Evolutionary conservation across 148 eudicot species (phyloP).

Genomic region (Rhododendron kiyosumense): DNA sequence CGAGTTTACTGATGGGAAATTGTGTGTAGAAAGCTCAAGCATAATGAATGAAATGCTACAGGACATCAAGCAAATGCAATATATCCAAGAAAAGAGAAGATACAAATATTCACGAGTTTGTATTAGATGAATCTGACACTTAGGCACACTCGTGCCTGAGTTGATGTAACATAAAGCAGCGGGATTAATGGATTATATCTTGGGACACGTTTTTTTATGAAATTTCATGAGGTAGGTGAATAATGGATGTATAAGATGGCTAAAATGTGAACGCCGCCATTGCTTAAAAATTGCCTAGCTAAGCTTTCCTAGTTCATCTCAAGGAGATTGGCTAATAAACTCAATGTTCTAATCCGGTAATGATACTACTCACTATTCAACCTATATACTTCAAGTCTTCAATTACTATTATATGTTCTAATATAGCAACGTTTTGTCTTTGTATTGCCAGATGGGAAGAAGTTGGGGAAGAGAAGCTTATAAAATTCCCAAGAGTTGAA

Average conservation of each 20-base stretch:
- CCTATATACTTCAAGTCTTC: background rate
- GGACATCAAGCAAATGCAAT: background rate
- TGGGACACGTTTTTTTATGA: too few species aligned
- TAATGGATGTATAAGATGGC: too few species aligned
- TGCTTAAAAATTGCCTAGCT: background rate
- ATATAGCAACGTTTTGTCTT: background rate
- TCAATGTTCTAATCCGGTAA: background rate
- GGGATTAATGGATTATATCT: too few species aligned
- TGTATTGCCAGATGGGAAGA: conserved; percentile 75
- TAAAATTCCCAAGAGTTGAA: conserved; percentile 91
- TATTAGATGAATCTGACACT: background rate
- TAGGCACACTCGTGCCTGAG: too few species aligned
- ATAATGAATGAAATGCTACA: background rate
- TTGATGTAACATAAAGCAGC: too few species aligned
- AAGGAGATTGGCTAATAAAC: background rate
- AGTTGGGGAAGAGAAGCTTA: conserved; percentile 70
- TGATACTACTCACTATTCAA: background rate
- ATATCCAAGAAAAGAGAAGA: background rate
- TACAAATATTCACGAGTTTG: background rate
- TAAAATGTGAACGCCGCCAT: background rate
- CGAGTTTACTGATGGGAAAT: background rate
- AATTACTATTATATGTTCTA: background rate
- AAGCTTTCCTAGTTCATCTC: background rate
- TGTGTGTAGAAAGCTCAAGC: background rate
- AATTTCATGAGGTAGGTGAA: too few species aligned